Percentiles rank a stretch among this genome's conserved stretches.
Conservation (phyloP, 1,284 basidiomycete genomes). For the Microbotryum saponariae region DNA sequence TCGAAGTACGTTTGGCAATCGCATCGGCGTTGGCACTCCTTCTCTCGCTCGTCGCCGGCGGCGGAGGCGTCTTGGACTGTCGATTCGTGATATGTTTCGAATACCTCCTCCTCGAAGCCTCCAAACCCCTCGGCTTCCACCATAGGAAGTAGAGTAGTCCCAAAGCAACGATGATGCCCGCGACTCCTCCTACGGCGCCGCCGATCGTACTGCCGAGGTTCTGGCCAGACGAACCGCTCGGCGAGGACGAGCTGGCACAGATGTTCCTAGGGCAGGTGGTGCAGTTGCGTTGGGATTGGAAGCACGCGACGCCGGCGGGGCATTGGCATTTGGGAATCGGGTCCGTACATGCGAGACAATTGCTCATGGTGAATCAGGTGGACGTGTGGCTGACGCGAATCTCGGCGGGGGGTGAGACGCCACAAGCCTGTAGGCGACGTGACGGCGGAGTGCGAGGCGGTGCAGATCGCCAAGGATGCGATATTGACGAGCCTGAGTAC, state of each 20-base stretch:
- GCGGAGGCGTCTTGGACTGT: conserved; percentile 6
- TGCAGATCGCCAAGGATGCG: too few species aligned
- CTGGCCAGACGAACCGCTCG: conserved; percentile 1
- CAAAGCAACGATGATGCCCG: conserved; percentile 29
- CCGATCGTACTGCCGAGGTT: conserved; percentile 31
- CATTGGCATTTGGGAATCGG: conserved; percentile 11
- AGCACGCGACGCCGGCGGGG: neutral
- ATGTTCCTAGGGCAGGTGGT: conserved; percentile 28
- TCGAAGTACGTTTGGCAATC: conserved; percentile 15
- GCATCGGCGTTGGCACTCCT: neutral
- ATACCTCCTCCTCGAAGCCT: conserved; percentile 23
- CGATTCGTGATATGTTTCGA: conserved; percentile 22
- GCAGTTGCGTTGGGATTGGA: neutral
- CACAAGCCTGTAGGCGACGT: too few species aligned
- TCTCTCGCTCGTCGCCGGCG: neutral
- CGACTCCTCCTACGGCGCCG: conserved; percentile 33
- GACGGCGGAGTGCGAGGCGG: too few species aligned
- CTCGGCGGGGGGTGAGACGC: too few species aligned
- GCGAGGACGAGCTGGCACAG: conserved; percentile 20
- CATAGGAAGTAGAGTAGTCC: conserved; percentile 34
- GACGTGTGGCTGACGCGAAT: too few species aligned
- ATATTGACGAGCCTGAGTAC: too few species aligned
- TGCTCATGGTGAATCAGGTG: conserved; percentile 4
- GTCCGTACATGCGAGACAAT: conserved; percentile 23
- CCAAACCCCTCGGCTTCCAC: conserved; percentile 32